Evolutionary conservation across 177 flowering plant species (phyloP).

Genomic region (Vitis hybrid): DNA sequence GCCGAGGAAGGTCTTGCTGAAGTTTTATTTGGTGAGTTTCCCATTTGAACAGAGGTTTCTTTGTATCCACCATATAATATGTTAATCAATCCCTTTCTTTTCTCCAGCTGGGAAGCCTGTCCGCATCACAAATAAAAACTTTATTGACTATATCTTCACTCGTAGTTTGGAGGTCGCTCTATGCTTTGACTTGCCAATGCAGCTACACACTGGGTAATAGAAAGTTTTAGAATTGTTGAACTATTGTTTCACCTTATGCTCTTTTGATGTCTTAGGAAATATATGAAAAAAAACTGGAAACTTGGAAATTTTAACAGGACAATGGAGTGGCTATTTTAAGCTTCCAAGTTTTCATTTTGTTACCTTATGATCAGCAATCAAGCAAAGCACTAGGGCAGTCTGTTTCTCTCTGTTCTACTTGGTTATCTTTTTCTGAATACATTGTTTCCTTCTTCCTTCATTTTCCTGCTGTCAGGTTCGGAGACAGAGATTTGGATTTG

Average conservation of each 20-base stretch:
- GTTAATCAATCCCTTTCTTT: conserved; percentile 14
- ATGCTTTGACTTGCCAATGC: conserved; percentile 71
- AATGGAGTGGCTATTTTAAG: background rate
- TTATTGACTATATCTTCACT: conserved; percentile 74
- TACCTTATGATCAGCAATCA: background rate
- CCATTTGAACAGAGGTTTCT: background rate
- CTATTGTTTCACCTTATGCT: conserved; percentile 3
- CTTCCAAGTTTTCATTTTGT: background rate
- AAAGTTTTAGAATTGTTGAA: background rate
- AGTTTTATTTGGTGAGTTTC: conserved; percentile 55
- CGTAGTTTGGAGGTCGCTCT: conserved; percentile 75
- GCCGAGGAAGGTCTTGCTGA: conserved; percentile 77
- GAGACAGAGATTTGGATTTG: conserved; percentile 91
- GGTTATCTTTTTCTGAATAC: background rate
- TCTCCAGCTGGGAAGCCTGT: conserved; percentile 76
- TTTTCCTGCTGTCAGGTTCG: conserved; percentile 50
- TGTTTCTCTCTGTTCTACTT: background rate
- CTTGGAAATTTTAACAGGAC: background rate
- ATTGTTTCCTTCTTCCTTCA: background rate
- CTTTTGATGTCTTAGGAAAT: conserved; percentile 3
- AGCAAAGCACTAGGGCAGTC: background rate
- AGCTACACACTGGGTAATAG: conserved; percentile 91
- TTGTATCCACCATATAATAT: background rate
- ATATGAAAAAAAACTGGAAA: background rate
- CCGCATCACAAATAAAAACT: conserved; percentile 69